Percentiles rank a stretch among this genome's conserved stretches.
These are phyloP conservation scores for Kuraishia piskuri DNA, from an alignment of 805 yeast species.

Conservation along the genomic window DNA sequence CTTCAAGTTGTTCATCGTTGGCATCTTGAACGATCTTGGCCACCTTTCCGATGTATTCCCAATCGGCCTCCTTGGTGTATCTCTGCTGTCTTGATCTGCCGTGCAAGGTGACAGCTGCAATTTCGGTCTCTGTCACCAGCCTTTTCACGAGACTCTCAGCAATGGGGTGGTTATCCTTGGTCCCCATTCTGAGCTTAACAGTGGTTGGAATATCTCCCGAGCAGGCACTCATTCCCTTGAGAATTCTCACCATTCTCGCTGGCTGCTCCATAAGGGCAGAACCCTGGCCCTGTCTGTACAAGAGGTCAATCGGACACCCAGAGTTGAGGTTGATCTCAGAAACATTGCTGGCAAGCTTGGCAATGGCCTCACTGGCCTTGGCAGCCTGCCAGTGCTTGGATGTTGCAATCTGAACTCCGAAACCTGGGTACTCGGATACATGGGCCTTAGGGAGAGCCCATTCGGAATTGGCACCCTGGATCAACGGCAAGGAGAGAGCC, in stretches of 20 bases:
- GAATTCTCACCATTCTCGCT: slow-evolving; percentile 64
- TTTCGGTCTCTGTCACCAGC: slow-evolving; percentile 68
- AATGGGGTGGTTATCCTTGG: slow-evolving; percentile 75
- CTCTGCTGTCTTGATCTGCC: slow-evolving; percentile 97
- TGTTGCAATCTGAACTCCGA: slow-evolving; percentile 90
- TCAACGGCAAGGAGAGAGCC: slow-evolving; percentile 81
- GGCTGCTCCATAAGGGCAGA: slow-evolving; percentile 89
- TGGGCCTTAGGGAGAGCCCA: slow-evolving; percentile 98
- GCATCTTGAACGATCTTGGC: slow-evolving; percentile 59
- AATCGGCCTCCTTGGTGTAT: slow-evolving; percentile 84
- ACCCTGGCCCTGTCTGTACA: slow-evolving; percentile 95
- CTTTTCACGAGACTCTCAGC: slow-evolving; percentile 73
- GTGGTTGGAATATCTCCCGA: slow-evolving; percentile 91
- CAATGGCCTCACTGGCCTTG: slow-evolving; percentile 79
- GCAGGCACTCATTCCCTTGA: slow-evolving; percentile 82
- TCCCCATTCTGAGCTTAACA: slow-evolving; percentile 87
- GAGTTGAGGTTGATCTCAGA: slow-evolving; percentile 86
- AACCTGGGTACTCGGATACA: slow-evolving; percentile 70
- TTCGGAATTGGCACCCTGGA: slow-evolving; percentile 88
- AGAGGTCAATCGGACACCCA: slow-evolving; percentile 95
- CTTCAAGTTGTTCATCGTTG: slow-evolving; percentile 45
- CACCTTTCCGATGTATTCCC: slow-evolving; percentile 78
- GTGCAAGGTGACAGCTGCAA: slow-evolving; percentile 87
- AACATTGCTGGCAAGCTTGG: slow-evolving; percentile 47
- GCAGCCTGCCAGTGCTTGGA: slow-evolving; percentile 90